Conservation (phyloP, 208 protist genomes). For the Vickermania ingenoplastis region DNA sequence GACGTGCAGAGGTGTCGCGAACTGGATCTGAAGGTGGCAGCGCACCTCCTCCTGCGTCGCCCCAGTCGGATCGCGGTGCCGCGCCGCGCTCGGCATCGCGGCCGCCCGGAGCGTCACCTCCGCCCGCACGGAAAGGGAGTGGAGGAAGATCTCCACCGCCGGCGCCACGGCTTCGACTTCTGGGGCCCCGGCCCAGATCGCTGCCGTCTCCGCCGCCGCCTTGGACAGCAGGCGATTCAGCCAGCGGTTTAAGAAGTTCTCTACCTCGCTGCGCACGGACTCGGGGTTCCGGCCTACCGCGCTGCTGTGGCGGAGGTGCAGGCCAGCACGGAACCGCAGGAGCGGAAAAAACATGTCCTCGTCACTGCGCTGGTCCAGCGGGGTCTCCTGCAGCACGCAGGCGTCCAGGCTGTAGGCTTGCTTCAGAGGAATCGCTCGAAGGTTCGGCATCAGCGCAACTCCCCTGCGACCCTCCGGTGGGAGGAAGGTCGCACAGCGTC, state of each 20-base stretch:
- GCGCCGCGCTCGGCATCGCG: background rate
- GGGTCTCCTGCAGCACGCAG: background rate
- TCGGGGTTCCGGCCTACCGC: background rate
- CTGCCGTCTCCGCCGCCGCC: background rate
- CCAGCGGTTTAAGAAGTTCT: background rate
- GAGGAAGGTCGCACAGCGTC: background rate
- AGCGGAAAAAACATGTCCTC: background rate
- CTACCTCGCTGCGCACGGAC: background rate
- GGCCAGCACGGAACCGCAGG: background rate
- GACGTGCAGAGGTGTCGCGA: background rate
- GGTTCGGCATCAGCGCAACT: background rate
- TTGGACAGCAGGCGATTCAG: background rate
- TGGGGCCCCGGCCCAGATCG: background rate
- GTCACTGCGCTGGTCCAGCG: background rate
- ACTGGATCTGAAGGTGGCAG: background rate
- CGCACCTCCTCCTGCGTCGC: background rate
- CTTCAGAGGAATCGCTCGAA: background rate
- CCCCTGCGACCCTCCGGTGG: background rate
- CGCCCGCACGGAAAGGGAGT: background rate
- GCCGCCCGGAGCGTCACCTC: background rate
- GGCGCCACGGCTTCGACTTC: background rate
- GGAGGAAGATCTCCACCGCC: background rate
- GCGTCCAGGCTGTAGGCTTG: background rate
- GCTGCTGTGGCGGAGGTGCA: background rate
- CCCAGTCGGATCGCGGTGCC: background rate